Conservation (phyloP, 2,329 filamentous ascomycete species). For the Dendryphion nanum region DNA sequence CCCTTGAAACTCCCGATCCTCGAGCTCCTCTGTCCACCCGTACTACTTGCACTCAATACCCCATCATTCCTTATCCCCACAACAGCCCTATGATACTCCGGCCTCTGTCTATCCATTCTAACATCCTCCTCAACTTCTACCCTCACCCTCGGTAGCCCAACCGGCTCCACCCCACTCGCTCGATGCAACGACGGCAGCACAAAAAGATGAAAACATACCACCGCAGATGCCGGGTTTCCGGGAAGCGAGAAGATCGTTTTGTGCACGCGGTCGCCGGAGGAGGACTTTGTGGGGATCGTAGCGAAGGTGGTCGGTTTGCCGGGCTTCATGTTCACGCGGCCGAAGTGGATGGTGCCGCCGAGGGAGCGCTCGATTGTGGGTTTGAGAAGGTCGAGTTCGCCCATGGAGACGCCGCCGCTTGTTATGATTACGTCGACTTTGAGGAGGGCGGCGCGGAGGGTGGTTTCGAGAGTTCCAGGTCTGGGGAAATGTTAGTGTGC, state of each 20-base stretch:
- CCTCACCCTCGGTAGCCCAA: constrained; percentile 69
- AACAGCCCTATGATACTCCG: constrained; percentile 87
- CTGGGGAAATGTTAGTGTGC: constrained; percentile 39
- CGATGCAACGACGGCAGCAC: constrained; percentile 84
- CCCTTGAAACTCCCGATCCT: constrained; percentile 83
- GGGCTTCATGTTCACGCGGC: constrained; percentile 95
- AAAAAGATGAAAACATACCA: constrained; percentile 93
- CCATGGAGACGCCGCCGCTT: constrained; percentile 95
- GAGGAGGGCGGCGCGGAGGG: constrained; percentile 71
- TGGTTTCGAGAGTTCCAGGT: constrained; percentile 70
- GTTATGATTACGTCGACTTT: constrained; percentile 82
- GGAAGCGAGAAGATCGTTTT: constrained; percentile 87
- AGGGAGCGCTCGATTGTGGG: constrained; percentile 89
- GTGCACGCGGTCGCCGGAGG: constrained; percentile 52
- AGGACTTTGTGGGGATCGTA: constrained; percentile 66
- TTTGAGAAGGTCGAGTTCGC: constrained; percentile 93
- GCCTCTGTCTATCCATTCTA: constrained; percentile 68
- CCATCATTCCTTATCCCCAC: constrained; percentile 66
- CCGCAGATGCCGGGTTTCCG: constrained; percentile 88
- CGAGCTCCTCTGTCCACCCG: constrained; percentile 86
- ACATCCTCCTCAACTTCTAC: constrained; percentile 74
- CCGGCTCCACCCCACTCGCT: constrained; percentile 65
- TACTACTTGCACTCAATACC: constrained; percentile 70
- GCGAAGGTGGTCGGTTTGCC: constrained; percentile 98
- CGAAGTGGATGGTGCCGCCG: constrained; percentile 93